Base-by-base conservation (phyloP, 1,284 basidiomycete species). In the Ustilago xerochloae region DNA sequence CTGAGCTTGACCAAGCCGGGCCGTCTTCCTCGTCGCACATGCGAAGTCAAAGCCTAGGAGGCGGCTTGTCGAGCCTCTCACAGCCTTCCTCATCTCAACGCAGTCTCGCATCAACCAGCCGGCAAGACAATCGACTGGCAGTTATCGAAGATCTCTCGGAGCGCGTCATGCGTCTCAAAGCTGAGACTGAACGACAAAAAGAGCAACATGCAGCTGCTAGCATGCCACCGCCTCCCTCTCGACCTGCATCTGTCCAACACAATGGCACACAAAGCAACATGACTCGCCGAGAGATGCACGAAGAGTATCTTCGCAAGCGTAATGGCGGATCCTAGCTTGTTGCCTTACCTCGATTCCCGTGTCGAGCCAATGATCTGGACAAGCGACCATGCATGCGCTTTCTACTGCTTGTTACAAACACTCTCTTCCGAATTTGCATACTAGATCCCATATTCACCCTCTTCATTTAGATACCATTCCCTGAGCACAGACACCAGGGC, bases 91-190 rank as follows among this genome's bases (percentile, higher is more conserved):
- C n/a, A n/a, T n/a, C n/a, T n/a, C n/a, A n/a, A n/a, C 18, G 22
- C 22, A 24, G 16, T 13, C 22, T 6, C 10, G 10, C 6, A 7
- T 24, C 22, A 4, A 7, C 20, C 22, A 47, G 53, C 8, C 18
- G 48, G 22, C 56, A 58, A 10, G 54, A 71, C 13, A 62, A 71
- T 30, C 56, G 38, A 7, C 57, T 71, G 4, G 68, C 68, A 4
- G 62, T 71, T 0, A 46, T 71, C n/a, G 62, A 64, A 55, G 68
- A 71, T 26, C 62, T 71, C 6, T 65, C 62, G 4, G 58, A 71
- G 20, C 62, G 62, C 6, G 53, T 71, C 1, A 8, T 53, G 41
- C 35, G 26, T n/a, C 68, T 71, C 18, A 57, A 65, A 62, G 62
- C 56, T 28, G 56, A 61, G 8, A 51, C 41, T 18, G 65, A 68